Percentiles rank a stretch among this genome's conserved stretches.
phyloP scores from a whole-genome alignment of 257 asterid genomes.

The Nicotiana tabacum region DNA sequence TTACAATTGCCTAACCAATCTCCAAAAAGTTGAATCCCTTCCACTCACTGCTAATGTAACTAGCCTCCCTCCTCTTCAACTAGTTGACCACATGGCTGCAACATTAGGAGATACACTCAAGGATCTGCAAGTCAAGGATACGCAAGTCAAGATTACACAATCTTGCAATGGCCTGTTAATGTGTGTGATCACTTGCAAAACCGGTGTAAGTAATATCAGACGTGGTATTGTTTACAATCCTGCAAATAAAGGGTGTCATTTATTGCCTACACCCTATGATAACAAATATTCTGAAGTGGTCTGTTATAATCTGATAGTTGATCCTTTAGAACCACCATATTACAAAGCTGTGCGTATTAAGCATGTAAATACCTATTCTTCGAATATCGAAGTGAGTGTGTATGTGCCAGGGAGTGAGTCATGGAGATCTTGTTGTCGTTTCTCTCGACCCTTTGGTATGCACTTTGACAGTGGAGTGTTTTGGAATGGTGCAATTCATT shows the following conservation, averaged over 20 bases:
- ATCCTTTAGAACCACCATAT: not conserved
- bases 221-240: not conserved
- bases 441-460: not conserved
- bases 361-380: not conserved
- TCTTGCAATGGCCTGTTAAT: slow-evolving; percentile 6
- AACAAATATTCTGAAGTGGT: not conserved
- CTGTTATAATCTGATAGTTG: not conserved
- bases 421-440: not conserved
- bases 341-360: not conserved
- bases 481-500: not conserved
- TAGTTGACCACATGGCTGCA: not conserved
- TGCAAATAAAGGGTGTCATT: not conserved
- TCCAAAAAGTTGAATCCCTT: not conserved
- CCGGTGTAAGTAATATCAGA: too few relatives aligned
- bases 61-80: not conserved
- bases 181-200: not conserved
- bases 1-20: not conserved
- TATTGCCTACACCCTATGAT: not conserved
- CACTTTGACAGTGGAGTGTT: not conserved
- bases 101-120: not conserved
- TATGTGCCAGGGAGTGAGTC: not conserved
- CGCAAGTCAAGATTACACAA: not conserved
- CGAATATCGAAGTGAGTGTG: too few relatives aligned
- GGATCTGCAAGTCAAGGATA: too few relatives aligned
- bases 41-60: not conserved